A percentile compares a stretch with the other conserved stretches of the same genome.
These are phyloP conservation scores for Neoboletus subvelutipes DNA, from an alignment of 768 basidiomycete genomes.

Conservation along the genomic window DNA sequence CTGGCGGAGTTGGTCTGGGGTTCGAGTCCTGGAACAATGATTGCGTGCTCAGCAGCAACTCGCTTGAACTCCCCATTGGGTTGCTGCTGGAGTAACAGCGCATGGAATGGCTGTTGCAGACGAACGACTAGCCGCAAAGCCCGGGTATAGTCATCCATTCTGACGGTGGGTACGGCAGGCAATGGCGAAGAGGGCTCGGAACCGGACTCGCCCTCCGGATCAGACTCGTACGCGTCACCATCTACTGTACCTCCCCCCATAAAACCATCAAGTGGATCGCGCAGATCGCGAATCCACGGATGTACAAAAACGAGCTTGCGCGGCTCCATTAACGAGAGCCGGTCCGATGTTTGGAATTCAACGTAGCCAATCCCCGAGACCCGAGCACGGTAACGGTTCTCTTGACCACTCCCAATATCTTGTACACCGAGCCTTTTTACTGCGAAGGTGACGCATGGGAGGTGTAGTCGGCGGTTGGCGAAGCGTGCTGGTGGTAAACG, in stretches of 20 bases:
- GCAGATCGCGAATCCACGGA: conserved; percentile 16
- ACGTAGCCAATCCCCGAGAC: conserved; percentile 4
- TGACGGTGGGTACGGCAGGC: too few relatives aligned
- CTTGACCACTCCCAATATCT: neutral
- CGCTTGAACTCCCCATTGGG: too few relatives aligned
- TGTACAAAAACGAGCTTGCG: conserved; percentile 6
- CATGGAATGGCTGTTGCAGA: too few relatives aligned
- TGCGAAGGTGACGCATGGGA: conserved; percentile 12
- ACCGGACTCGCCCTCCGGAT: neutral
- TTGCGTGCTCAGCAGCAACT: too few relatives aligned
- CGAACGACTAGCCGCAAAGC: too few relatives aligned
- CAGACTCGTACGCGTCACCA: neutral
- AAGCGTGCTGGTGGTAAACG: conserved; percentile 2
- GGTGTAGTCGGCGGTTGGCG: neutral
- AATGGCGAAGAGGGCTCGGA: too few relatives aligned
- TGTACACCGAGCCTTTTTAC: conserved; percentile 1
- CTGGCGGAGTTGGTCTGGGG: too few relatives aligned
- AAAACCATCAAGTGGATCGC: neutral
- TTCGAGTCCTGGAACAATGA: too few relatives aligned
- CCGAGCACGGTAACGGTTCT: neutral
- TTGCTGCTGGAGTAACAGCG: too few relatives aligned
- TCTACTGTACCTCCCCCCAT: neutral
- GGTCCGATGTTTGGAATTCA: conserved; percentile 2
- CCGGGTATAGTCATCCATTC: too few relatives aligned
- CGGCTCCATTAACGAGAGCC: neutral